phyloP scores from a whole-genome alignment of 768 basidiomycete genomes.

The Pisolithus microcarpus region DNA sequence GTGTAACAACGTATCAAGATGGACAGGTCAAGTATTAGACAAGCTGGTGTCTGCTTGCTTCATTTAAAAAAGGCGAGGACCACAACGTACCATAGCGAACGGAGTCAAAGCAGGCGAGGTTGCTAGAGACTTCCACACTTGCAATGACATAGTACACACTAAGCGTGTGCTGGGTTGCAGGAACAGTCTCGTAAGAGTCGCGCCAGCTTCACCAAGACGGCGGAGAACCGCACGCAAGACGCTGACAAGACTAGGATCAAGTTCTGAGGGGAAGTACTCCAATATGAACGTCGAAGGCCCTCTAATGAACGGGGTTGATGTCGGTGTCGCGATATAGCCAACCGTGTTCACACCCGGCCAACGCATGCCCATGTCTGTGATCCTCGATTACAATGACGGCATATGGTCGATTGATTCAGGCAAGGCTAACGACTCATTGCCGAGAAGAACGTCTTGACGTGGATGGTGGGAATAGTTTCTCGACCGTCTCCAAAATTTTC shows the following conservation, averaged over 20 bases:
- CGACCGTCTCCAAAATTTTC: too few relatives aligned
- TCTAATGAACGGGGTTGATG: too few relatives aligned
- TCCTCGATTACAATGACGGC: slow-evolving; percentile 58
- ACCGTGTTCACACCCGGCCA: slow-evolving; percentile 70
- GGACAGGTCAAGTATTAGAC: too few relatives aligned
- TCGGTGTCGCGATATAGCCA: slow-evolving; percentile 31
- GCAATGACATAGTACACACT: slow-evolving; percentile 97
- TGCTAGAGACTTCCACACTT: slow-evolving; percentile 89
- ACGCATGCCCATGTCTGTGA: slow-evolving; percentile 64
- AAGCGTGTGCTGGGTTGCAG: slow-evolving; percentile 61
- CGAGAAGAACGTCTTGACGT: slow-evolving; percentile 66
- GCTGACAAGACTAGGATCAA: slow-evolving; percentile 42
- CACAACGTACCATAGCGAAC: slow-evolving; percentile 62
- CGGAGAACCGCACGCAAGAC: slow-evolving; percentile 42
- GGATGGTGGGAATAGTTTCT: slow-evolving; percentile 47
- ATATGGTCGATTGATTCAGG: slow-evolving; percentile 62
- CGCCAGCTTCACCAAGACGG: slow-evolving; percentile 45
- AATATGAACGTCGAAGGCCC: too few relatives aligned
- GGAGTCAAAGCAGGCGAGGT: slow-evolving; percentile 85
- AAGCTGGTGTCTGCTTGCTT: too few relatives aligned
- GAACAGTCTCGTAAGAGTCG: slow-evolving; percentile 68
- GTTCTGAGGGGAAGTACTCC: too few relatives aligned
- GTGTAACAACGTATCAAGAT: background rate
- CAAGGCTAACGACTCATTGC: slow-evolving; percentile 31
- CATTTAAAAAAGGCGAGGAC: background rate